Conservation (phyloP, 2,329 filamentous ascomycete genomes). For the Trichoderma atroviride region DNA sequence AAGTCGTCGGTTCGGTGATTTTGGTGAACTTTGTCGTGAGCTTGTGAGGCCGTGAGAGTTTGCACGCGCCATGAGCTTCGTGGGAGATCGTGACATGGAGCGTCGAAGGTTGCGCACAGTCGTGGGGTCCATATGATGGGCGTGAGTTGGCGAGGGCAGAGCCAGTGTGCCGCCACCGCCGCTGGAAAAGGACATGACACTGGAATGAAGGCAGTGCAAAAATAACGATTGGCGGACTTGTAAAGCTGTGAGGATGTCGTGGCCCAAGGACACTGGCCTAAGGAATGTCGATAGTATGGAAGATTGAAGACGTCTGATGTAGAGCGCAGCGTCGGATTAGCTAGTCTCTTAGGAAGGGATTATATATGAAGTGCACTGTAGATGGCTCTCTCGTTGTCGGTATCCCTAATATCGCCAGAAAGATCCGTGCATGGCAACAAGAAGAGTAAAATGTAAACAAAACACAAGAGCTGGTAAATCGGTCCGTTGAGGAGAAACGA, state of each 20-base stretch:
- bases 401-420: slow-evolving; percentile 15
- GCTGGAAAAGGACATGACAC: slow-evolving; percentile 60
- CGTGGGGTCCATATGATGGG: slow-evolving; percentile 79
- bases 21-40: slow-evolving; percentile 53
- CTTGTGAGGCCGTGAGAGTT: slow-evolving; percentile 51
- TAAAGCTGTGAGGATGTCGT: slow-evolving; percentile 31
- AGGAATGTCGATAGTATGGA: slow-evolving; percentile 33
- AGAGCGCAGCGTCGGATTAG: slow-evolving; percentile 13
- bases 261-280: slow-evolving; percentile 30
- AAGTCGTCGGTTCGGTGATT: slow-evolving; percentile 54
- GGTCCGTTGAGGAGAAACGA: neutral
- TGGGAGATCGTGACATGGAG: slow-evolving; percentile 91
- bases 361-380: slow-evolving; percentile 22
- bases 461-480: slow-evolving; percentile 8
- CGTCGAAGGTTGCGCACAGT: slow-evolving; percentile 82
- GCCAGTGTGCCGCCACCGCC: slow-evolving; percentile 76
- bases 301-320: slow-evolving; percentile 11
- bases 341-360: slow-evolving; percentile 8
- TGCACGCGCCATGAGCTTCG: slow-evolving; percentile 70
- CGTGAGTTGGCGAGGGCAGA: slow-evolving; percentile 81
- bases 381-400: slow-evolving; percentile 6
- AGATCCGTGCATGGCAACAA: slow-evolving; percentile 22
- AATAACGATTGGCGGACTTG: slow-evolving; percentile 12
- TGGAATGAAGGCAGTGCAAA: slow-evolving; percentile 36
- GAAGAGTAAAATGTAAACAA: slow-evolving; percentile 8